Percentiles rank a stretch among this genome's conserved stretches.
Evolutionary conservation across 2,329 filamentous ascomycete genomes (phyloP).

Genomic region (Orbilia javanica): DNA sequence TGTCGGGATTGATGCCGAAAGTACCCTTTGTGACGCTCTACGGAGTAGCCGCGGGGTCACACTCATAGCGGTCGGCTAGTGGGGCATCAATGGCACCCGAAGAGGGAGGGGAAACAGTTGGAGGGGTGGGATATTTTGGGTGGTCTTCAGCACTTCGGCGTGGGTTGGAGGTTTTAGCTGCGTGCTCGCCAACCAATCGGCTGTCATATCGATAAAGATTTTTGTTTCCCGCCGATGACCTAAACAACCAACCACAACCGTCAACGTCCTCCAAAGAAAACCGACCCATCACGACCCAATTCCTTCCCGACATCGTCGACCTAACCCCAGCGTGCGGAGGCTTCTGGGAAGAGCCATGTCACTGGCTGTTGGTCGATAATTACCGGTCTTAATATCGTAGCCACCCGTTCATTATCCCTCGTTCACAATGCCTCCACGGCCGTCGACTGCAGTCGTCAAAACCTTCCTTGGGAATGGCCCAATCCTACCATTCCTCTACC

Average conservation of each 20-base stretch:
- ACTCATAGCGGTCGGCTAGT: slow-evolving; percentile 51
- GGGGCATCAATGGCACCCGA: slow-evolving; percentile 27
- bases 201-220: slow-evolving; percentile 54
- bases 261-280: slow-evolving; percentile 7
- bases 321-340: not conserved
- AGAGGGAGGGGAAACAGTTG: not conserved
- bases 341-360: slow-evolving; percentile 8
- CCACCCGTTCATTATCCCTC: not conserved
- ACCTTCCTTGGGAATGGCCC: slow-evolving; percentile 32
- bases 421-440: slow-evolving; percentile 45
- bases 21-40: slow-evolving; percentile 47
- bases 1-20: slow-evolving; percentile 12
- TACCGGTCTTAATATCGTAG: not conserved
- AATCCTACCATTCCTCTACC: slow-evolving; percentile 50
- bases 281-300: slow-evolving; percentile 2
- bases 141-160: slow-evolving; percentile 5
- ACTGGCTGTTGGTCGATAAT: slow-evolving; percentile 2
- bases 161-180: slow-evolving; percentile 28
- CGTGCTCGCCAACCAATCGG: slow-evolving; percentile 45
- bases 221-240: slow-evolving; percentile 50
- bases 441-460: slow-evolving; percentile 32
- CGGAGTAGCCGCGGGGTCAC: slow-evolving; percentile 56
- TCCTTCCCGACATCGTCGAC: slow-evolving; percentile 21
- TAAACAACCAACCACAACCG: slow-evolving; percentile 34
- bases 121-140: slow-evolving; percentile 11